A percentile compares a stretch with the other conserved stretches of the same genome.
Evolutionary conservation across 805 yeast genomes (phyloP).

Genomic region (Isabelozyma heimii): DNA sequence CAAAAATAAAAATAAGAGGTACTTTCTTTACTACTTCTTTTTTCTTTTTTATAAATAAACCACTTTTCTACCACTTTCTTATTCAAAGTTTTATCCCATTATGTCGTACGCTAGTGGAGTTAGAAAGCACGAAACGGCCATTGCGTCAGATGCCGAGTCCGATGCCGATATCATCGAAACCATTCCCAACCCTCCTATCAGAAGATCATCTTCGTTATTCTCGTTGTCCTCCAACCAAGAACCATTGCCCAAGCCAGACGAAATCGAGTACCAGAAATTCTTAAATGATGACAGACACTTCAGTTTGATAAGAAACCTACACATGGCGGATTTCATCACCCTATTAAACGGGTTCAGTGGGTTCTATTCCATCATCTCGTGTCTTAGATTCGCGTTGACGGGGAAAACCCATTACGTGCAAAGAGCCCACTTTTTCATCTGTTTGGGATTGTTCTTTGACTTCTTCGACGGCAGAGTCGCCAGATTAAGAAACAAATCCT

Average conservation of each 20-base stretch:
- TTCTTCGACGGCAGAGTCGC: conserved; percentile 98
- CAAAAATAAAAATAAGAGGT: too few relatives aligned
- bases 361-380: conserved; percentile 83
- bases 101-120: conserved; percentile 10
- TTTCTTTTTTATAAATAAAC: neutral
- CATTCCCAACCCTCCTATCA: conserved; percentile 24
- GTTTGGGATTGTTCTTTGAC: conserved; percentile 92
- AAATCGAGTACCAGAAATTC: conserved; percentile 72
- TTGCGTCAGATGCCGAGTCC: conserved; percentile 35
- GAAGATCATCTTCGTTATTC: conserved; percentile 54
- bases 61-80: neutral
- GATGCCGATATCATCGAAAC: conserved; percentile 21
- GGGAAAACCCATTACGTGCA: conserved; percentile 68
- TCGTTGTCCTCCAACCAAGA: conserved; percentile 52
- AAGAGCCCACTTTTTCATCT: conserved; percentile 84
- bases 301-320: conserved; percentile 80
- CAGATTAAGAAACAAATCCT: conserved; percentile 84
- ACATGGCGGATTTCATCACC: conserved; percentile 95
- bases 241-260: conserved; percentile 74
- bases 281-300: conserved; percentile 83
- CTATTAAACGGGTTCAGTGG: conserved; percentile 93
- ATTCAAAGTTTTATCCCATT: neutral
- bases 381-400: conserved; percentile 76
- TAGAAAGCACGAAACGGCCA: conserved; percentile 31
- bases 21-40: too few relatives aligned